Percentiles rank a stretch among this genome's conserved stretches.
These are phyloP conservation scores for Neoscytalidium dimidiatum DNA, from an alignment of 2,329 filamentous ascomycete species.

Conservation along the genomic window DNA sequence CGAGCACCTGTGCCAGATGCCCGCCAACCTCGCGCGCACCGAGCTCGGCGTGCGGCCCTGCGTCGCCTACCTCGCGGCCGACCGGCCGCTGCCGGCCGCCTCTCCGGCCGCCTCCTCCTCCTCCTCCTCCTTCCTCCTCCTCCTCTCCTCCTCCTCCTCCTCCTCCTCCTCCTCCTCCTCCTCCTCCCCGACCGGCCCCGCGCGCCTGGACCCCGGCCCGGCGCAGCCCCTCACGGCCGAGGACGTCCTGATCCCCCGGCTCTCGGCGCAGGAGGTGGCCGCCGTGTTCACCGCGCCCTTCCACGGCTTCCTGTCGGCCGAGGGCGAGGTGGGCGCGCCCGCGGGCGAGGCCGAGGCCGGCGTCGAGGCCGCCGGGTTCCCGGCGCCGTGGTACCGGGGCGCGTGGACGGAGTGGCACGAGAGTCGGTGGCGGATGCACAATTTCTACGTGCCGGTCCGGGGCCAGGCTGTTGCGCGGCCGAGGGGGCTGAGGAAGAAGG, in stretches of 20 bases:
- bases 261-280: conserved; percentile 89
- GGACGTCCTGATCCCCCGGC: conserved; percentile 71
- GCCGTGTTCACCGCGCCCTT: conserved; percentile 92
- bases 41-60: conserved; percentile 53
- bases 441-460: conserved; percentile 83
- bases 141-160: conserved; percentile 16
- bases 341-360: conserved; percentile 17
- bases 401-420: conserved; percentile 79
- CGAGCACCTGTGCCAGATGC: conserved; percentile 84
- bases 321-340: conserved; percentile 53
- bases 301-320: conserved; percentile 71
- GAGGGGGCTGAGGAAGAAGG: conserved; percentile 14
- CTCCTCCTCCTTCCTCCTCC: not conserved
- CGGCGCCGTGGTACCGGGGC: conserved; percentile 80
- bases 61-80: conserved; percentile 60
- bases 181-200: conserved; percentile 38
- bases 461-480: conserved; percentile 70
- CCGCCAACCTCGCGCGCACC: conserved; percentile 55
- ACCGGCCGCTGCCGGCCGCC: not conserved
- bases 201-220: conserved; percentile 30
- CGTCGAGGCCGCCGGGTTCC: conserved; percentile 33
- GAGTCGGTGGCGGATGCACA: conserved; percentile 81
- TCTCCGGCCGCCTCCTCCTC: not conserved
- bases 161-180: not conserved
- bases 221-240: conserved; percentile 47